Conservation (phyloP, 2,329 filamentous ascomycete species). For the Tolypocladium endophyticum region DNA sequence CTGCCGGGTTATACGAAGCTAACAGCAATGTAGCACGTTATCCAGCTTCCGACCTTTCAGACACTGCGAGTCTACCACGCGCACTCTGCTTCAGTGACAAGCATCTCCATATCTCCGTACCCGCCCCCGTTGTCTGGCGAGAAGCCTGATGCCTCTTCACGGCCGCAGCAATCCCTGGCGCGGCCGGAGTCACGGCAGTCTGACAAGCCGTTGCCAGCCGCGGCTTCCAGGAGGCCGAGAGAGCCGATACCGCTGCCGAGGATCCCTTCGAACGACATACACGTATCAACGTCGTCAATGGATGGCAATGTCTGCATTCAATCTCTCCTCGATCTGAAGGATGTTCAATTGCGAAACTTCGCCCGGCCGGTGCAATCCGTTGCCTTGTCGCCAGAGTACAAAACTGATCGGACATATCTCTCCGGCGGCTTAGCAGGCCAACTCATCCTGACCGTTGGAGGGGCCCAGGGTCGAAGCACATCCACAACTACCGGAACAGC, state of each 20-base stretch:
- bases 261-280: constrained; percentile 80
- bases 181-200: constrained; percentile 19
- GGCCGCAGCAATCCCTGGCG: constrained; percentile 22
- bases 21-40: constrained; percentile 55
- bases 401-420: constrained; percentile 75
- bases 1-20: constrained; percentile 6
- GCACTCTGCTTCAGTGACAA: constrained; percentile 83
- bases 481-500: constrained; percentile 81
- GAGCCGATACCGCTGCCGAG: constrained; percentile 52
- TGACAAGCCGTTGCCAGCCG: constrained; percentile 35
- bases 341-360: constrained; percentile 88
- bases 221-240: constrained; percentile 38
- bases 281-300: constrained; percentile 86
- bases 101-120: constrained; percentile 81
- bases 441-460: constrained; percentile 76
- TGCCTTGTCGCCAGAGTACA: constrained; percentile 90
- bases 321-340: constrained; percentile 75
- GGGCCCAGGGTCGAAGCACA: constrained; percentile 68
- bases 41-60: constrained; percentile 74
- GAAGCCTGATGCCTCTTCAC: constrained; percentile 29
- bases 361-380: constrained; percentile 86
- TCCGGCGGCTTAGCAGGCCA: constrained; percentile 85
- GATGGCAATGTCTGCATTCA: constrained; percentile 93
- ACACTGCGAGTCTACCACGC: constrained; percentile 80
- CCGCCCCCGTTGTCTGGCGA: constrained; percentile 44